Evolutionary conservation across 768 basidiomycete genomes (phyloP).

Genomic region (Naganishia friedmannii): DNA sequence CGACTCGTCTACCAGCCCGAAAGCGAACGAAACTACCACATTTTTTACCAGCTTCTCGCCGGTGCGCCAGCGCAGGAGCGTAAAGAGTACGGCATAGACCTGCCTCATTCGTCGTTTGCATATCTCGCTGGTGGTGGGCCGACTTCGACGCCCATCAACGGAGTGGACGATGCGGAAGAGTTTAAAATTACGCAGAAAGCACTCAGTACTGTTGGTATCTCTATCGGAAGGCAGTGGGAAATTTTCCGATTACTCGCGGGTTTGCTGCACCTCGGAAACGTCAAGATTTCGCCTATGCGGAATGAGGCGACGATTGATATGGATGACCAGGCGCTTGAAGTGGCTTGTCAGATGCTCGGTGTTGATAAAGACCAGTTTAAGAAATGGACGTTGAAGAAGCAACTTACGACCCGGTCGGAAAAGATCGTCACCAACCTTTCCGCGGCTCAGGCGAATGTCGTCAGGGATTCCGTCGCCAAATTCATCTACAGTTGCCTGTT

Average conservation of each 20-base stretch:
- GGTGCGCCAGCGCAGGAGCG: conserved; percentile 93
- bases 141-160: conserved; percentile 75
- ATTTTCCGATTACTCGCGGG: conserved; percentile 92
- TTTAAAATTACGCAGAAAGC: conserved; percentile 91
- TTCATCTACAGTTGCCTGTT: conserved; percentile 98
- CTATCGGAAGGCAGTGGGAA: conserved; percentile 92
- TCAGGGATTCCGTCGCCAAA: conserved; percentile 94
- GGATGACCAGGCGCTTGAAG: conserved; percentile 70
- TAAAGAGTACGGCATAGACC: conserved; percentile 86
- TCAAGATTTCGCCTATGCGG: conserved; percentile 61
- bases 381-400: conserved; percentile 98
- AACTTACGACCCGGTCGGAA: conserved; percentile 87
- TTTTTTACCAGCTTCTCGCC: conserved; percentile 98
- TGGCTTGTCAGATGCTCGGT: conserved; percentile 85
- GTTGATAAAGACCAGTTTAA: conserved; percentile 89
- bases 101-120: conserved; percentile 79
- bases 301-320: conserved; percentile 73
- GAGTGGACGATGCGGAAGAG: conserved; percentile 95
- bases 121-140: conserved; percentile 93
- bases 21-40: conserved; percentile 97
- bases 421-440: conserved; percentile 88
- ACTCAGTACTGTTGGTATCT: conserved; percentile 92
- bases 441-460: conserved; percentile 83
- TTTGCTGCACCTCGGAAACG: conserved; percentile 94
- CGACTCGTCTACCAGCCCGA: conserved; percentile 95